These are phyloP conservation scores for Saccharomycopsis selenospora DNA, from an alignment of 805 yeast species.

Conservation along the genomic window DNA sequence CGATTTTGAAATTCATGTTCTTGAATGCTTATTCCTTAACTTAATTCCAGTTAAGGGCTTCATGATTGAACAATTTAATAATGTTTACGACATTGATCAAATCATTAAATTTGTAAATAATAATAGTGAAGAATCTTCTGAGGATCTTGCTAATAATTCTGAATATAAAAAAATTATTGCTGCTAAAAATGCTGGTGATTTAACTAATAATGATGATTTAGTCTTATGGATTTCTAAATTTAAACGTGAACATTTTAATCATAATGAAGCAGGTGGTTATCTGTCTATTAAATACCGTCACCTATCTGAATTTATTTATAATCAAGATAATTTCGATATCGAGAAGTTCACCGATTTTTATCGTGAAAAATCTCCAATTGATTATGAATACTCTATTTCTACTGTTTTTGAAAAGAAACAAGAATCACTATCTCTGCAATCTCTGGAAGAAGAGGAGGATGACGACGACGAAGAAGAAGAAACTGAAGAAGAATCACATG, in stretches of 20 bases:
- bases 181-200: neutral
- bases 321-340: slow-evolving; percentile 5
- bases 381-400: slow-evolving; percentile 11
- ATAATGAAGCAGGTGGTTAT: neutral
- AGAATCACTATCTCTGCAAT: neutral
- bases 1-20: neutral
- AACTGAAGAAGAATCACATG: neutral
- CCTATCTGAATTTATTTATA: neutral
- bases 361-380: slow-evolving; percentile 10
- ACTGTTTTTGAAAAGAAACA: neutral
- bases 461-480: neutral
- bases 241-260: neutral
- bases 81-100: neutral
- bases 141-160: neutral
- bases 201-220: neutral
- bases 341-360: slow-evolving; percentile 10
- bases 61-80: slow-evolving; percentile 14
- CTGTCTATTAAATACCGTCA: neutral
- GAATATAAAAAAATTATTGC: neutral
- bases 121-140: neutral
- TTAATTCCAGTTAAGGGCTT: slow-evolving; percentile 17
- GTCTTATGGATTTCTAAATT: neutral
- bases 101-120: neutral
- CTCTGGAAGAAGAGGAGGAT: neutral
- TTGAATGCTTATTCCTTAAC: slow-evolving; percentile 1